A percentile compares a stretch with the other conserved stretches of the same genome.
phyloP scores from a whole-genome alignment of 768 basidiomycete genomes.

The Amanita rubescens region DNA sequence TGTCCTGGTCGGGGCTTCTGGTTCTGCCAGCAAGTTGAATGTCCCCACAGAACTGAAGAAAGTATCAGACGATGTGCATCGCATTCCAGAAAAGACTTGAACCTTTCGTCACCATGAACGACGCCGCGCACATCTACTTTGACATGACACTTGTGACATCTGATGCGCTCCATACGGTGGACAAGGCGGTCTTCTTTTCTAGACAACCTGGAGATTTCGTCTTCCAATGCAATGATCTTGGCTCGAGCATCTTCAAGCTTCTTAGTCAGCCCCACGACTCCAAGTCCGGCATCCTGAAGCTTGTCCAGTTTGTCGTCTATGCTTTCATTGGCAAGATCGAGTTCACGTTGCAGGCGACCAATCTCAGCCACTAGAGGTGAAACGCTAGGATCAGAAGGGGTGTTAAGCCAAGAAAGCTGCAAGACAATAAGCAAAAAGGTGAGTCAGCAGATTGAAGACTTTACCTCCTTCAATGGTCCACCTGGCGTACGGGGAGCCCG shows the following conservation, averaged over 20 bases:
- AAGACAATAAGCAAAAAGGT: background rate
- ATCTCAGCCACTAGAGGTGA: constrained; percentile 70
- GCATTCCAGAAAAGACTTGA: constrained; percentile 7
- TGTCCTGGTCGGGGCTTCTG: constrained; percentile 61
- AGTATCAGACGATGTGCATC: background rate
- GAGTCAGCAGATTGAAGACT: constrained; percentile 16
- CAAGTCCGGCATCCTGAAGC: constrained; percentile 74
- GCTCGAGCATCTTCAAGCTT: constrained; percentile 66
- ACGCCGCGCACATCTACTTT: constrained; percentile 48
- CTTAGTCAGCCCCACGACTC: constrained; percentile 61
- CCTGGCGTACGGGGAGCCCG: constrained; percentile 73
- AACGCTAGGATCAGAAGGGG: constrained; percentile 47
- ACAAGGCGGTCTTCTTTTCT: constrained; percentile 65
- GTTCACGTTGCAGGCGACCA: constrained; percentile 61
- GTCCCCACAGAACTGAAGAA: constrained; percentile 46
- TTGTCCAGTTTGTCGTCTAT: constrained; percentile 87
- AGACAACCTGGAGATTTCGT: constrained; percentile 56
- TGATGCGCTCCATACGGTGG: constrained; percentile 49
- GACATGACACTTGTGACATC: constrained; percentile 63
- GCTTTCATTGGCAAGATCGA: constrained; percentile 73
- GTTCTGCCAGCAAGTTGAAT: constrained; percentile 44
- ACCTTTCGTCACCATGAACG: constrained; percentile 58
- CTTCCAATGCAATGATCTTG: constrained; percentile 50
- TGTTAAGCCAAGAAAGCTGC: constrained; percentile 71
- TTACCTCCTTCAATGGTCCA: constrained; percentile 68